A percentile compares a stretch with the other conserved stretches of the same genome.
These are phyloP conservation scores for Penicillium sp. DNA, from an alignment of 2,329 filamentous ascomycete genomes.

Conservation along the genomic window DNA sequence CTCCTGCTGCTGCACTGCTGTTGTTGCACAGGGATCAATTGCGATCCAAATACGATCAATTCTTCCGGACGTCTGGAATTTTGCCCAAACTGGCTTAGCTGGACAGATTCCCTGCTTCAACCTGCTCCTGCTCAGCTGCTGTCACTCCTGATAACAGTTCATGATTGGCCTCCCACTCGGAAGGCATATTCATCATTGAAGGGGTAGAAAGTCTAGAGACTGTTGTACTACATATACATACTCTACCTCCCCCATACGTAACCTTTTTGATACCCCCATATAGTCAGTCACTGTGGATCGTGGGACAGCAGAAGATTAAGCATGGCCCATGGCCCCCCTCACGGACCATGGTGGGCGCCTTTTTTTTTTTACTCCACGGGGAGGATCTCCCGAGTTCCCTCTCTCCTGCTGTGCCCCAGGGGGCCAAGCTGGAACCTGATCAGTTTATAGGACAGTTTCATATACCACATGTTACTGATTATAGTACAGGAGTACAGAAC, in stretches of 20 bases:
- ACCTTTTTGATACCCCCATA: background rate
- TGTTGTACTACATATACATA: background rate
- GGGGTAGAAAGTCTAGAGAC: background rate
- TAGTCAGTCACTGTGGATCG: background rate
- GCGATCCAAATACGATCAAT: constrained; percentile 8
- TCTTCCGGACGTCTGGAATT: constrained; percentile 29
- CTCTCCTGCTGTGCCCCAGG: background rate
- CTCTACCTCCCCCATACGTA: background rate
- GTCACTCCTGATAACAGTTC: background rate
- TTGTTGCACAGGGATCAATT: background rate
- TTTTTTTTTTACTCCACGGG: background rate
- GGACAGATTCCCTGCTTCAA: background rate
- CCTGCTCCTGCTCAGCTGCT: background rate
- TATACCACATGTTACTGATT: background rate
- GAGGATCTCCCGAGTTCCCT: constrained; percentile 1
- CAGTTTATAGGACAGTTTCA: background rate
- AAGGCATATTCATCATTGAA: background rate
- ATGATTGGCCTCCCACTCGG: constrained; percentile 3
- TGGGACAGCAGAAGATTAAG: constrained; percentile 7
- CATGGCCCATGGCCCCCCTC: background rate
- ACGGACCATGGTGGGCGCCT: constrained; percentile 3
- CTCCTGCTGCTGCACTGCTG: background rate
- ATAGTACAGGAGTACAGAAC: background rate
- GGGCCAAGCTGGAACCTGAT: background rate
- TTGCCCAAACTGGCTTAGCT: constrained; percentile 30